phyloP scores from a whole-genome alignment of 306 rosid genomes.

The Inga oerstediana region DNA sequence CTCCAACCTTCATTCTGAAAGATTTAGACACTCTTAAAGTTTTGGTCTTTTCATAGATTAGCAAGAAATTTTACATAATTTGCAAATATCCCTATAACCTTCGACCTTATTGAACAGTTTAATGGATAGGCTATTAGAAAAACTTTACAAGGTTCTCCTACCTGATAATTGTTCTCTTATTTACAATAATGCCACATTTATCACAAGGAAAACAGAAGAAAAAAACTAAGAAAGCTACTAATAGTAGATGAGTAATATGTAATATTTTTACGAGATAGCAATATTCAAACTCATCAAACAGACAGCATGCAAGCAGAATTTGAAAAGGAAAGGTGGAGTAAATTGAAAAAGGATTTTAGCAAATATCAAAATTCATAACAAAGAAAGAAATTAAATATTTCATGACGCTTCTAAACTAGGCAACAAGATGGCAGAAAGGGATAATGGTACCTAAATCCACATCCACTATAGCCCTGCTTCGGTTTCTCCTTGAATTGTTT shows the following conservation, averaged over 20 bases:
- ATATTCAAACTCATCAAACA: not conserved
- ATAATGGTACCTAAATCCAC: constrained; percentile 72
- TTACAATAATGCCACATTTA: not conserved
- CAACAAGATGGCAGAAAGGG: not conserved
- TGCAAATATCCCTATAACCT: not conserved
- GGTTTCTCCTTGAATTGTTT: constrained; percentile 76
- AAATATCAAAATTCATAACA: not conserved
- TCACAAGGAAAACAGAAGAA: not conserved
- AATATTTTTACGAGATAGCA: not conserved
- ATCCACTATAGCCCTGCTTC: constrained; percentile 65
- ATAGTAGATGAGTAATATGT: not conserved
- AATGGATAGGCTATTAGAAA: not conserved
- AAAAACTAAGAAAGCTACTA: not conserved
- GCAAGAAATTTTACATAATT: not conserved
- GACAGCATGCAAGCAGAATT: not conserved
- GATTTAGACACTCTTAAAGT: not conserved
- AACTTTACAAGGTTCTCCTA: not conserved
- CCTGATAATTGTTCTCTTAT: constrained; percentile 1
- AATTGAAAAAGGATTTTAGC: not conserved
- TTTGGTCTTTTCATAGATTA: not conserved
- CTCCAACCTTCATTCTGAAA: not conserved
- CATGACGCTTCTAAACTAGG: not conserved
- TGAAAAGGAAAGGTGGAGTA: not conserved
- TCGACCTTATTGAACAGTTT: not conserved
- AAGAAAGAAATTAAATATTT: not conserved